phyloP scores from a whole-genome alignment of 768 basidiomycete species.

The Leccinum uliginosum region DNA sequence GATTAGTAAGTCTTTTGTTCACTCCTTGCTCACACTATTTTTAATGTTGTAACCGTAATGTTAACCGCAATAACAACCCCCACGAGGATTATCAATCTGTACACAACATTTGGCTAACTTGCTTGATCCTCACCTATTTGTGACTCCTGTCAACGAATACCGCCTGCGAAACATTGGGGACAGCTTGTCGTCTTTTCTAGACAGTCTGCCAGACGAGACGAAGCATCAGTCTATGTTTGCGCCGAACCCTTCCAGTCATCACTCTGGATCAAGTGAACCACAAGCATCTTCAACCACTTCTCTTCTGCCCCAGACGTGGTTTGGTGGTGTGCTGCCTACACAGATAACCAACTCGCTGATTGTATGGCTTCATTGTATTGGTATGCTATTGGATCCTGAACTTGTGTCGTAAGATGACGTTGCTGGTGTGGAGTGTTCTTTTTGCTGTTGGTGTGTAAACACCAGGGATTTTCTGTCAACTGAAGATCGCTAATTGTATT shows the following conservation, averaged over 20 bases:
- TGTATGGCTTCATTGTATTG: slow-evolving; percentile 67
- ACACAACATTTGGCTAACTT: slow-evolving; percentile 24
- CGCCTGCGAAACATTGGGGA: slow-evolving; percentile 30
- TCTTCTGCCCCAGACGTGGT: slow-evolving; percentile 36
- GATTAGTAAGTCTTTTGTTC: no score
- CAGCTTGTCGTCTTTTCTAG: slow-evolving; percentile 12
- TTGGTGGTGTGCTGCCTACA: slow-evolving; percentile 46
- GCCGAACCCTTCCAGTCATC: slow-evolving; percentile 27
- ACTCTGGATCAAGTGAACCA: slow-evolving; percentile 7
- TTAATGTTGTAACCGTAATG: no score
- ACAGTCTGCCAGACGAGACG: slow-evolving; percentile 9
- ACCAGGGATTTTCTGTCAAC: background rate
- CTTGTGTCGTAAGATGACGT: slow-evolving; percentile 73
- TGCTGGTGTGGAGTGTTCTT: slow-evolving; percentile 67
- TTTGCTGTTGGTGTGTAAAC: slow-evolving; percentile 68
- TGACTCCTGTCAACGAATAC: slow-evolving; percentile 22
- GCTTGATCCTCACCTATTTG: slow-evolving; percentile 23
- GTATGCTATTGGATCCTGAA: slow-evolving; percentile 69
- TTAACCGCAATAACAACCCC: slow-evolving; percentile 11
- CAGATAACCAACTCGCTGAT: slow-evolving; percentile 44
- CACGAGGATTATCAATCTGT: slow-evolving; percentile 26
- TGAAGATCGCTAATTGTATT: background rate
- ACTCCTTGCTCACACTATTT: no score
- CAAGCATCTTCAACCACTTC: slow-evolving; percentile 37
- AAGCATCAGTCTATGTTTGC: slow-evolving; percentile 7